phyloP scores from a whole-genome alignment of 2,329 filamentous ascomycete genomes.

The Pestalotiopsis sp. region DNA sequence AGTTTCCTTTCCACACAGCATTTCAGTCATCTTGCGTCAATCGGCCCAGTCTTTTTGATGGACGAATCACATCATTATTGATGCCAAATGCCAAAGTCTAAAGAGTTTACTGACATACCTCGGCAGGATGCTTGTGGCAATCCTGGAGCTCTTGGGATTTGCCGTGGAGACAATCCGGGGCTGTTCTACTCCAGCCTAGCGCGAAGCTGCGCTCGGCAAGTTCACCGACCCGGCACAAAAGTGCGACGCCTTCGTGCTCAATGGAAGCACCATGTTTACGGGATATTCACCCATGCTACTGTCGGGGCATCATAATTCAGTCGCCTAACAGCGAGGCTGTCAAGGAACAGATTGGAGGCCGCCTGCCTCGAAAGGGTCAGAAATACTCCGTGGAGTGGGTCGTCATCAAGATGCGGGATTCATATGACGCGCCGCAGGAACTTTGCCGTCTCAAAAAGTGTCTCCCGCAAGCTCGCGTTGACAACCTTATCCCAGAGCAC shows the following conservation, averaged over 20 bases:
- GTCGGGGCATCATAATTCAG: neutral
- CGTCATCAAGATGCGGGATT: neutral
- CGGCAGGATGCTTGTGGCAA: too few relatives aligned
- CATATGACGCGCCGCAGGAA: neutral
- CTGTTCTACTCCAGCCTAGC: too few relatives aligned
- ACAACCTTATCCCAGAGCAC: neutral
- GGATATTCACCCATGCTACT: neutral
- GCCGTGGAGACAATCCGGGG: too few relatives aligned
- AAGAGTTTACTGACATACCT: too few relatives aligned
- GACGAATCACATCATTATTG: too few relatives aligned
- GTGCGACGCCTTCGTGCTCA: neutral
- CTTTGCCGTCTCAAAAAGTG: neutral
- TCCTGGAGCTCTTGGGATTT: too few relatives aligned
- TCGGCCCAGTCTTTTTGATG: too few relatives aligned
- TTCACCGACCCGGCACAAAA: neutral
- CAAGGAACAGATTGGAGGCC: neutral
- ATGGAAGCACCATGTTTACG: neutral
- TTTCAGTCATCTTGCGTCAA: too few relatives aligned
- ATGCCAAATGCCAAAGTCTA: too few relatives aligned
- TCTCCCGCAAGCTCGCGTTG: neutral
- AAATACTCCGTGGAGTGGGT: neutral
- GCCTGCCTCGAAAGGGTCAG: neutral
- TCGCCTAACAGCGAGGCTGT: neutral
- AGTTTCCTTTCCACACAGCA: too few relatives aligned
- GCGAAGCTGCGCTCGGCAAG: neutral